These are phyloP conservation scores for Penicillium canariense DNA, from an alignment of 495 filamentous ascomycete genomes.

Conservation along the genomic window DNA sequence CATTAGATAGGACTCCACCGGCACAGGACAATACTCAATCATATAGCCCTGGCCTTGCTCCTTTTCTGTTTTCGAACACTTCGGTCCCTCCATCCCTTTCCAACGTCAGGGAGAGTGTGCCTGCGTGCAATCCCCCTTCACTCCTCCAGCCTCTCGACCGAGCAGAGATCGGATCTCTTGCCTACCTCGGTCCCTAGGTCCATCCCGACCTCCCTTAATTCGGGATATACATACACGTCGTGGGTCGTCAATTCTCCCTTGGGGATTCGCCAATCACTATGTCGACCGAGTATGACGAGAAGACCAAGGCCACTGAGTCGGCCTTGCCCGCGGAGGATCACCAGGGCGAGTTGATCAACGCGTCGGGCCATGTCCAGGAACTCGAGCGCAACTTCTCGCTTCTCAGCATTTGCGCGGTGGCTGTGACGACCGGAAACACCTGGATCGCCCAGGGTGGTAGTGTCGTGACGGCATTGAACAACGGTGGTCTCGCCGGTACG, in stretches of 20 bases:
- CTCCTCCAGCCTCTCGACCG: not conserved
- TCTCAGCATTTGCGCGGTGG: conserved; percentile 54
- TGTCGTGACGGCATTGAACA: conserved; percentile 39
- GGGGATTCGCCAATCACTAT: conserved; percentile 9
- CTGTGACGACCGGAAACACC: conserved; percentile 56
- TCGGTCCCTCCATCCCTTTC: not conserved
- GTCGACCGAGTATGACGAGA: conserved; percentile 19
- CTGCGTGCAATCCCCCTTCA: not conserved
- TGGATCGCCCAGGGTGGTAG: conserved; percentile 60
- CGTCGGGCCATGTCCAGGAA: conserved; percentile 57
- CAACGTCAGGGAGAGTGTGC: not conserved
- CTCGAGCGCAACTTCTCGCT: conserved; percentile 60
- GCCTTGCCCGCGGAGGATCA: conserved; percentile 21
- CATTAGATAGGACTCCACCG: too few relatives aligned
- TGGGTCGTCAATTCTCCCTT: not conserved
- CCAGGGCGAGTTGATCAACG: conserved; percentile 44
- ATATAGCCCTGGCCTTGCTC: not conserved
- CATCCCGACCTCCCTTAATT: not conserved
- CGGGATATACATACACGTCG: not conserved
- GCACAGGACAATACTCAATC: too few relatives aligned
- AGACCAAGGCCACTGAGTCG: conserved; percentile 23
- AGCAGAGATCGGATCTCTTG: not conserved
- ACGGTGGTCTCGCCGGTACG: conserved; percentile 51
- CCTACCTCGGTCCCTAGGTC: not conserved
- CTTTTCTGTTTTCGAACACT: not conserved